phyloP scores from a whole-genome alignment of 2,329 filamentous ascomycete genomes.

The Claviceps capensis region DNA sequence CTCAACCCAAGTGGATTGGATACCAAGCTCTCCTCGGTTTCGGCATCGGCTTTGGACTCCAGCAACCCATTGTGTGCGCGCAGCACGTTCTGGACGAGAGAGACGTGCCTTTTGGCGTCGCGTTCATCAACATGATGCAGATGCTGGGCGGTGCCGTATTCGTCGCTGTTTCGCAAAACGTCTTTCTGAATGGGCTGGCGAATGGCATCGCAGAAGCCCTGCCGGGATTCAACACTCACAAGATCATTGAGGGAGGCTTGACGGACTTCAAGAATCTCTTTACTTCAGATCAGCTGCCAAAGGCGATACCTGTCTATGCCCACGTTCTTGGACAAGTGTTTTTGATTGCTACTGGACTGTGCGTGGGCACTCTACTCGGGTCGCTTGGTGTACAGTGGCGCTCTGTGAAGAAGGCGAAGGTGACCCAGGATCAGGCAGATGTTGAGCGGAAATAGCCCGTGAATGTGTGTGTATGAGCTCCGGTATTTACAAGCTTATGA shows the following conservation, averaged over 20 bases:
- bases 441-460: neutral
- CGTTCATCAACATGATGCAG: neutral
- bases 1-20: conserved; percentile 26
- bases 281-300: neutral
- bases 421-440: neutral
- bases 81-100: neutral
- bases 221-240: neutral
- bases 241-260: neutral
- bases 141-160: neutral
- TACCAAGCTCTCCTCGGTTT: conserved; percentile 28
- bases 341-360: neutral
- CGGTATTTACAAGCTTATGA: neutral
- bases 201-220: neutral
- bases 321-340: neutral
- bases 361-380: neutral
- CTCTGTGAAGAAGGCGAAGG: neutral
- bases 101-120: neutral
- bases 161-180: neutral
- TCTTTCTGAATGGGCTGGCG: neutral
- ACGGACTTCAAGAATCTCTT: neutral
- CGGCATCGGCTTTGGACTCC: conserved; percentile 24
- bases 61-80: conserved; percentile 17
- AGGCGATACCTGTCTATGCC: neutral
- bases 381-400: neutral
- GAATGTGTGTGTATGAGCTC: neutral